Base-by-base conservation (phyloP, 805 yeast genomes). In the Wickerhamiella parazyma region DNA sequence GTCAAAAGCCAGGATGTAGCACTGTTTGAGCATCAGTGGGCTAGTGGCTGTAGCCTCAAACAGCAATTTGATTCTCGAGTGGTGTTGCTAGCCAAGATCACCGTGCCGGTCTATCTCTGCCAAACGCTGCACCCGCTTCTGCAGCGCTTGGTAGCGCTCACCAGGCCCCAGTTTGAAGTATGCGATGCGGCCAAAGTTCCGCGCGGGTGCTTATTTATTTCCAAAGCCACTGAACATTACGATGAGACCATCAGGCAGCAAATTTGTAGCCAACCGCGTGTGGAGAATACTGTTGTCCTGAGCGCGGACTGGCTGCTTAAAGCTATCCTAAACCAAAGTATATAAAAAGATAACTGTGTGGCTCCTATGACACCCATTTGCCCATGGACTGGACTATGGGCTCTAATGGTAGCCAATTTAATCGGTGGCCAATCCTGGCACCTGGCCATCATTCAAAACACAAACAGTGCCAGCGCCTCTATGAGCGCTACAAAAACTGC, bases 351-450 rank as follows among this genome's bases (percentile, higher is more conserved):
- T 28, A 17, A 8, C 4, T 26, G 7, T 26, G 16, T 46, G 62
- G 46, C 58, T 52, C 49, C 55, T 57, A 61, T 58, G 62, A 58
- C 62, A 56, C 62, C 52, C 43, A 33, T 33, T 16, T 31, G 38
- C 24, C 21, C 38, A 40, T 25, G 18, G 35, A 6, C 24, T 16
- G 22, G 31, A 31, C 45, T 20, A 28, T 36, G 41, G 41, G 45
- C 45, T 37, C 45, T 42, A 36, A 36, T 36, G 38, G 36, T 35
- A 42, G 24, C 20, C 20, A 26, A 18, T n/a, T 33, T 43, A 14
- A 17, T 39, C 12, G 36, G 18, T 14, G 35, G 36, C 36, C 36
- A 20, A 24, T 7, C 21, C 16, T n/a, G 8, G 36, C n/a, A n/a
- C n/a, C 42, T 39, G 36, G 21, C 31, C 29, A 20, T 34, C 33